Evolutionary conservation across 2,329 filamentous ascomycete species (phyloP).

Genomic region (Colletotrichum sp.): DNA sequence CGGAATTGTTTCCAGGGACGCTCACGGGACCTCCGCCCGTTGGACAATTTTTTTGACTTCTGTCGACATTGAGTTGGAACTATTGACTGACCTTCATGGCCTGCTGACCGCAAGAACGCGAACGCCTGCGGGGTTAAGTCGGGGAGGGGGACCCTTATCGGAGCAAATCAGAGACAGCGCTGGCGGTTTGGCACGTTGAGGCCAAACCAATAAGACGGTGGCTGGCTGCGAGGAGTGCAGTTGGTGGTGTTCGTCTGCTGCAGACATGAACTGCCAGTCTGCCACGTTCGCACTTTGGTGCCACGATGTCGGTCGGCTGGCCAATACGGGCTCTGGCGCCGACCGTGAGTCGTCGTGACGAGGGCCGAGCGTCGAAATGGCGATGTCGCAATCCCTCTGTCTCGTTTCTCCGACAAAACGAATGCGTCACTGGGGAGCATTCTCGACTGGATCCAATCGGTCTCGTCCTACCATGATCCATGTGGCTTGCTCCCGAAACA

Average conservation of each 20-base stretch:
- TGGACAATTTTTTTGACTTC: background rate
- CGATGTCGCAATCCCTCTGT: conserved; percentile 8
- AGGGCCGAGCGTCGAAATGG: background rate
- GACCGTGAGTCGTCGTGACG: background rate
- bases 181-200: background rate
- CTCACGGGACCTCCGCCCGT: background rate
- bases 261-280: background rate
- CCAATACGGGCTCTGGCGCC: background rate
- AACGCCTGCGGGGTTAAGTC: background rate
- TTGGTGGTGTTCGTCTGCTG: background rate
- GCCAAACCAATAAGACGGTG: conserved; percentile 2
- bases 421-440: background rate
- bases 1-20: background rate
- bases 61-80: background rate
- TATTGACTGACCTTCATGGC: background rate
- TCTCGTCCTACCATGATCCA: background rate
- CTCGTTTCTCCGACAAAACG: background rate
- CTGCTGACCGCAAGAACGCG: background rate
- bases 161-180: background rate
- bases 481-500: conserved; percentile 1
- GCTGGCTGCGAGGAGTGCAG: background rate
- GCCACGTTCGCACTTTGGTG: background rate
- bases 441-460: background rate
- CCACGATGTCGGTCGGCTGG: background rate
- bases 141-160: background rate